phyloP scores from a whole-genome alignment of 129 eudicot species.

The Silybum marianum region DNA sequence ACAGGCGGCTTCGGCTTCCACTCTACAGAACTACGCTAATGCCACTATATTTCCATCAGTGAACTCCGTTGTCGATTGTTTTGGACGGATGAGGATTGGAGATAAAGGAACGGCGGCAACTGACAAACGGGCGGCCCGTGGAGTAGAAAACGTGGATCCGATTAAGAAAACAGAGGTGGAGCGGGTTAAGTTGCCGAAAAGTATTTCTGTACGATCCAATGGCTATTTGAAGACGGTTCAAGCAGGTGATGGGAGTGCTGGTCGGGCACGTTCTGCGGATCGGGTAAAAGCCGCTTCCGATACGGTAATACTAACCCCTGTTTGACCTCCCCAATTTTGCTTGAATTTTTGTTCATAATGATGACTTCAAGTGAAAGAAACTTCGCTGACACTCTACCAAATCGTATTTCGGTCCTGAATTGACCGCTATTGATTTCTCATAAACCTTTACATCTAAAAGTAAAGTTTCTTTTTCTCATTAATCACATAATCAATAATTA shows the following conservation, averaged over 20 bases:
- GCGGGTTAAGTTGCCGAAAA: slow-evolving; percentile 76
- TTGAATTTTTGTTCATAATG: background rate
- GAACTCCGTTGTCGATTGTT: slow-evolving; percentile 31
- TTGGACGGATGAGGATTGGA: slow-evolving; percentile 44
- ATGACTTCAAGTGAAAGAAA: slow-evolving; percentile 30
- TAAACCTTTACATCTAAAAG: slow-evolving; percentile 8
- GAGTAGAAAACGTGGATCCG: slow-evolving; percentile 51
- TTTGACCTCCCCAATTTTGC: slow-evolving; percentile 1
- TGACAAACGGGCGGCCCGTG: slow-evolving; percentile 40
- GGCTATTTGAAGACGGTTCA: slow-evolving; percentile 65
- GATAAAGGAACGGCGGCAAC: slow-evolving; percentile 26
- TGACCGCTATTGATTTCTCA: slow-evolving; percentile 27
- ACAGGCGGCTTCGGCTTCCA: slow-evolving; percentile 34
- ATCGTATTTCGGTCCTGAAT: slow-evolving; percentile 17
- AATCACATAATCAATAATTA: slow-evolving; percentile 9
- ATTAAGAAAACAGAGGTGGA: slow-evolving; percentile 38
- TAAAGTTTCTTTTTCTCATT: slow-evolving; percentile 9
- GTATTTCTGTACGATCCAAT: slow-evolving; percentile 84
- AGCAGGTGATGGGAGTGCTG: slow-evolving; percentile 35
- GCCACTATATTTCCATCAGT: slow-evolving; percentile 12
- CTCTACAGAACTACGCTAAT: slow-evolving; percentile 31
- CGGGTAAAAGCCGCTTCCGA: slow-evolving; percentile 46
- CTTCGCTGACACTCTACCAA: slow-evolving; percentile 23
- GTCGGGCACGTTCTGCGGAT: slow-evolving; percentile 37
- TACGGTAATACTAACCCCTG: slow-evolving; percentile 38